Evolutionary conservation across 1,284 basidiomycete genomes (phyloP).

Genomic region (Sanguinoderma infundibulare): DNA sequence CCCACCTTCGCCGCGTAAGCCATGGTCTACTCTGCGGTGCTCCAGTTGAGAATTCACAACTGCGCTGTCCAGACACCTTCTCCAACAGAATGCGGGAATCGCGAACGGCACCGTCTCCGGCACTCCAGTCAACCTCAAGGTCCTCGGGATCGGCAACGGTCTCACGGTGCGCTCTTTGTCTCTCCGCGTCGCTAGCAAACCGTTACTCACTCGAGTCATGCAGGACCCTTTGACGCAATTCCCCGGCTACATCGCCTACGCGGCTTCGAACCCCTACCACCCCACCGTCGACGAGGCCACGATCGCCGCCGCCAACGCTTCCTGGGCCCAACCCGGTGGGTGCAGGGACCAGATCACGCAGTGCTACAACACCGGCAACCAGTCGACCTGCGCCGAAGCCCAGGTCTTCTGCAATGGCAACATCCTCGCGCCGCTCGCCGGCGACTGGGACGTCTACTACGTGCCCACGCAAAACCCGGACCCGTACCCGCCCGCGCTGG

Average conservation of each 20-base stretch:
- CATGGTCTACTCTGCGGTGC: not conserved
- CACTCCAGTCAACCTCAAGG: constrained; percentile 61
- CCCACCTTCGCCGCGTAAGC: constrained; percentile 61
- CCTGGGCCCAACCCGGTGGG: constrained; percentile 49
- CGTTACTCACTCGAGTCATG: not conserved
- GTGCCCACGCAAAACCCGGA: constrained; percentile 53
- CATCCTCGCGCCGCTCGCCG: constrained; percentile 54
- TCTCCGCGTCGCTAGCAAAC: not conserved
- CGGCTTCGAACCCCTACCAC: constrained; percentile 42
- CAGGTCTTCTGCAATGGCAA: constrained; percentile 60
- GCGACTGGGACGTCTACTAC: constrained; percentile 57
- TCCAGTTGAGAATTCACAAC: not conserved
- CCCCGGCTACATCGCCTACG: constrained; percentile 53
- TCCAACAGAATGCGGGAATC: constrained; percentile 64
- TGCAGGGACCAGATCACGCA: constrained; percentile 57
- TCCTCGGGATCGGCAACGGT: constrained; percentile 68
- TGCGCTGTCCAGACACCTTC: constrained; percentile 48
- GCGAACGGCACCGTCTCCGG: constrained; percentile 49
- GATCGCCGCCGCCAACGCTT: constrained; percentile 47
- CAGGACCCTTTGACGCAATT: constrained; percentile 64
- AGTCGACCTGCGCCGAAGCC: constrained; percentile 54
- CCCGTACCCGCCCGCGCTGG: constrained; percentile 59
- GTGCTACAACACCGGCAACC: constrained; percentile 52
- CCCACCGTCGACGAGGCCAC: constrained; percentile 48
- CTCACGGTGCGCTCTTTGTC: constrained; percentile 49